Evolutionary conservation across 306 rosid species (phyloP).

Genomic region (Pyrus communis): DNA sequence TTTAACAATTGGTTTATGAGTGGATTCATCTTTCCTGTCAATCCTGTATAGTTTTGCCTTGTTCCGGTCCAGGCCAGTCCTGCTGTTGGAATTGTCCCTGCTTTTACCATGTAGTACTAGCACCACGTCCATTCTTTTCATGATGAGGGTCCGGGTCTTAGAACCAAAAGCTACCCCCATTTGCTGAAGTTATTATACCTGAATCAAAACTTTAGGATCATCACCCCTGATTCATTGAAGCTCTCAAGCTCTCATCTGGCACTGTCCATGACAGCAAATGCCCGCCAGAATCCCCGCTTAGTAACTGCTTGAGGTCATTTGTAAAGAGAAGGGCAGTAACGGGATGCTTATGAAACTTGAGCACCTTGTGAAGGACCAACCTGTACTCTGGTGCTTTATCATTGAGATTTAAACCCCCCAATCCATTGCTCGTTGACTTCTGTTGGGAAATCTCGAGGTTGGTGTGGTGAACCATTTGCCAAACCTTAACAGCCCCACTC

Average conservation of each 20-base stretch:
- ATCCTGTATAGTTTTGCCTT: conserved; percentile 14
- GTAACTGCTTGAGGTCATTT: conserved; percentile 75
- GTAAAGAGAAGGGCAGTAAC: conserved; percentile 82
- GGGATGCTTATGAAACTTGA: conserved; percentile 81
- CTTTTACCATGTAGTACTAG: conserved; percentile 21
- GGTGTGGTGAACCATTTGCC: conserved; percentile 90
- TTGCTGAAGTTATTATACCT: conserved; percentile 37
- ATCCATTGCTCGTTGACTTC: conserved; percentile 44
- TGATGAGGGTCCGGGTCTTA: conserved; percentile 22
- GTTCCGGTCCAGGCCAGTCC: conserved; percentile 50
- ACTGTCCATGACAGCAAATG: conserved; percentile 84
- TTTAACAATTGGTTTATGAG: conserved; percentile 2
- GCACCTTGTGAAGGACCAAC: conserved; percentile 70
- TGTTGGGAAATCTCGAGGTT: conserved; percentile 43
- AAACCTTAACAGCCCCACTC: conserved; percentile 97
- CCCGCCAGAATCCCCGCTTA: conserved; percentile 90
- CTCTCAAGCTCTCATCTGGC: conserved; percentile 74
- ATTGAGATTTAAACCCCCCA: conserved; percentile 43
- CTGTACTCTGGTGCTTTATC: conserved; percentile 63
- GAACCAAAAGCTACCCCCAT: conserved; percentile 33
- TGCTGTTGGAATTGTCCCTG: conserved; percentile 16
- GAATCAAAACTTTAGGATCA: conserved; percentile 9
- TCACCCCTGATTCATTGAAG: conserved; percentile 70
- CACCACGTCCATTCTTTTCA: conserved; percentile 16
- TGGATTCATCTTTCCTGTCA: conserved; percentile 8